Evolutionary conservation across 1,139 yeast genomes (phyloP).

Genomic region (Debaryomycetaceae sp.): DNA sequence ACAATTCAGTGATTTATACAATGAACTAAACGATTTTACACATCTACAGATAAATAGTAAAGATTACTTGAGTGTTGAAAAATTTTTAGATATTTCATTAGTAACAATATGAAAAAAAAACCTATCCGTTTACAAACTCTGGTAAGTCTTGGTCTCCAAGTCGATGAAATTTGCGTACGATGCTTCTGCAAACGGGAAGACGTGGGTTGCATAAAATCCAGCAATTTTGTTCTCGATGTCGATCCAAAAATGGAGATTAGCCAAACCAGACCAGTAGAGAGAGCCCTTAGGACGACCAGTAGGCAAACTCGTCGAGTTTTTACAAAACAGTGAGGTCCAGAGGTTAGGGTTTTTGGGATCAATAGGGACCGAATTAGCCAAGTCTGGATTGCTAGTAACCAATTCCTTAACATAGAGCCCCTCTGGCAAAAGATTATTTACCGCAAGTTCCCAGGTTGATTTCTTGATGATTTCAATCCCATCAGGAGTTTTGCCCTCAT

Average conservation of each 20-base stretch:
- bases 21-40: no score
- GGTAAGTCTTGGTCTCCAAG: slow-evolving; percentile 19
- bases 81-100: no score
- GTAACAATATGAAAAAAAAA: no score
- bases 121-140: slow-evolving; percentile 3
- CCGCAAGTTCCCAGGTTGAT: slow-evolving; percentile 21
- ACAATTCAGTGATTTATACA: no score
- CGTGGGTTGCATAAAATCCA: slow-evolving; percentile 26
- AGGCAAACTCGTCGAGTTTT: slow-evolving; percentile 12
- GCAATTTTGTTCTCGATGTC: slow-evolving; percentile 28
- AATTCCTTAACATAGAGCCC: slow-evolving; percentile 9
- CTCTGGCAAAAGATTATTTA: slow-evolving; percentile 17
- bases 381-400: background rate
- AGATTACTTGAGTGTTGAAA: no score
- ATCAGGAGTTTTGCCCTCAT: slow-evolving; percentile 29
- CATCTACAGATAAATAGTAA: no score
- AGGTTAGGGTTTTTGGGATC: slow-evolving; percentile 3
- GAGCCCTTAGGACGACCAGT: slow-evolving; percentile 30
- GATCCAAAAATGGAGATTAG: slow-evolving; percentile 33
- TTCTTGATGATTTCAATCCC: slow-evolving; percentile 22
- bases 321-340: slow-evolving; percentile 8
- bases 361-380: background rate
- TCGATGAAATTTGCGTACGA: slow-evolving; percentile 14
- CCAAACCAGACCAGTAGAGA: slow-evolving; percentile 31
- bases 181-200: slow-evolving; percentile 24